phyloP scores from a whole-genome alignment of 1,139 yeast genomes.

The Suhomyces atakaporum region DNA sequence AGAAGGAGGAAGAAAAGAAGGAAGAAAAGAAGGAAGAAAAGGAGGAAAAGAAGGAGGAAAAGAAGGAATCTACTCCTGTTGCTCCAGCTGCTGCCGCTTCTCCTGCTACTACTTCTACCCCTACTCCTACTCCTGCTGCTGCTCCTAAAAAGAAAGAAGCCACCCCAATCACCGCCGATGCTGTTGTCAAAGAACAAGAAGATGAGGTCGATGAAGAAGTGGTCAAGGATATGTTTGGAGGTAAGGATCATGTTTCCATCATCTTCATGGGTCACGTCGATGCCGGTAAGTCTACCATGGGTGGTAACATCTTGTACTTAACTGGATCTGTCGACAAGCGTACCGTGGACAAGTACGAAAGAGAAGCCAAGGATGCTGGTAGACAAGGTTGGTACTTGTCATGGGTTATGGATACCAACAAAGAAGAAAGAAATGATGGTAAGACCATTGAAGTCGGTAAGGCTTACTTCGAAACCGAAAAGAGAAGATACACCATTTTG shows the following conservation, averaged over 20 bases:
- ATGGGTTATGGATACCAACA: slow-evolving; percentile 99
- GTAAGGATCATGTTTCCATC: slow-evolving; percentile 94
- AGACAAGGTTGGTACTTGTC: slow-evolving; percentile 99
- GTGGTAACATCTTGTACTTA: slow-evolving; percentile 89
- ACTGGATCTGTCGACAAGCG: slow-evolving; percentile 98
- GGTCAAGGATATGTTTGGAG: slow-evolving; percentile 91
- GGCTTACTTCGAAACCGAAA: slow-evolving; percentile 95
- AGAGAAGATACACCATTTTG: slow-evolving; percentile 94
- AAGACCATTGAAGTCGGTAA: slow-evolving; percentile 99
- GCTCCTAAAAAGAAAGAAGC: slow-evolving; percentile 21
- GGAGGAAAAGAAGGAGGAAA: slow-evolving; percentile 11
- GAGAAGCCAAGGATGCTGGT: slow-evolving; percentile 99
- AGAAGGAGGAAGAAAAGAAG: slow-evolving; percentile 13
- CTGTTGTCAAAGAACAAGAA: slow-evolving; percentile 72
- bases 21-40: slow-evolving; percentile 8
- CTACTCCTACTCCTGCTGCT: slow-evolving; percentile 15
- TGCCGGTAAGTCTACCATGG: slow-evolving; percentile 99
- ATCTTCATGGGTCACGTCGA: slow-evolving; percentile 99
- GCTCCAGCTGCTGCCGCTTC: slow-evolving; percentile 19
- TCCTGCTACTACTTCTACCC: slow-evolving; percentile 18
- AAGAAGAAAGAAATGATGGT: slow-evolving; percentile 98
- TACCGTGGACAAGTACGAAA: slow-evolving; percentile 97
- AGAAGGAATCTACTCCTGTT: slow-evolving; percentile 29
- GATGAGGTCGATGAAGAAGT: slow-evolving; percentile 86
- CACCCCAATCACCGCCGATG: slow-evolving; percentile 43